Evolutionary conservation across 106 monocot genomes (phyloP), one percentile per base, ranked within the genome.

Genomic region (Cymbidium sinense): DNA sequence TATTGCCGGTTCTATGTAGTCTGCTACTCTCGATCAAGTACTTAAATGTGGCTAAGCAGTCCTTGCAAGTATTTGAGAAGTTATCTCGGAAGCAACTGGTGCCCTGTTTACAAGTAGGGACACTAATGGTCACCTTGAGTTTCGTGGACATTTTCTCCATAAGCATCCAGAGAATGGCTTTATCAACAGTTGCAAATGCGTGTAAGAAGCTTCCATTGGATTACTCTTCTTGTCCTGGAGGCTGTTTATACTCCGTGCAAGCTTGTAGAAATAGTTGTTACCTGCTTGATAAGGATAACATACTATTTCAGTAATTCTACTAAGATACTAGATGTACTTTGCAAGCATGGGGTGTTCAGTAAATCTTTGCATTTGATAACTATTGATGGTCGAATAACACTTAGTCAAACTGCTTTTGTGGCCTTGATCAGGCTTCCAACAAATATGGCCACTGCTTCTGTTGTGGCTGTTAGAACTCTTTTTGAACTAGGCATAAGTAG

Each of bases 31-130:
- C 88, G 15, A 91, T 92, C 35, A 94, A 98, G 69, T 94, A 98
- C 77, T 20, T 94, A 77, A 94, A 92, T 73, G 79, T 96, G 6
- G 96, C 91, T 3, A 93, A 96, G 79, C 96, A 96, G 93, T 91
- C 90, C 52, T 75, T 94, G 78, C 90, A 94, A 90, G 91, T 87
- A 55, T 80, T 98, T 76, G 89, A 91, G 67, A 98, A 94, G 79
- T 88, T 94, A 12, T 91, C 96, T 7, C 72, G 37, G 73, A 73
- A 70, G 62, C 88, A 88, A 58, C n/a, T n/a, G n/a, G n/a, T n/a
- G n/a, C n/a, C n/a, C n/a, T n/a, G n/a, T n/a, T n/a, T n/a, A n/a
- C n/a, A n/a, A n/a, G n/a, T n/a, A n/a, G n/a, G n/a, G n/a, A n/a
- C n/a, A n/a, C n/a, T n/a, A n/a, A n/a, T n/a, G n/a, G n/a, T n/a